phyloP scores from a whole-genome alignment of 2,329 filamentous ascomycete genomes.

The Fusarium nodosum region DNA sequence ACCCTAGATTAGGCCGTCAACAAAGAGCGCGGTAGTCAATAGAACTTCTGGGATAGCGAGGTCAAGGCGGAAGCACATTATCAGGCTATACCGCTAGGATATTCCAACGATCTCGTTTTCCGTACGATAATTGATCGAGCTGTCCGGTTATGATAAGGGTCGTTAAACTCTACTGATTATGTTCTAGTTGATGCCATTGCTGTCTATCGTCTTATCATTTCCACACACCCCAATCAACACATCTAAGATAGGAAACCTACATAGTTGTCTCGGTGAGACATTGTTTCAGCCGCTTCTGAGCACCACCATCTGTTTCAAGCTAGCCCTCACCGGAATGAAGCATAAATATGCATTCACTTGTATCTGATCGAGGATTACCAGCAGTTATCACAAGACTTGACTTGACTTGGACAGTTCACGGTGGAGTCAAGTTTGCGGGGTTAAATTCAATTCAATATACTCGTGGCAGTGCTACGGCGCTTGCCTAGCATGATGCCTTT shows the following conservation, averaged over 20 bases:
- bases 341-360: not conserved
- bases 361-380: not conserved
- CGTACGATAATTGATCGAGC: not conserved
- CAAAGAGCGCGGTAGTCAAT: not conserved
- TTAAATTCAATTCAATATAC: constrained; percentile 41
- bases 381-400: not conserved
- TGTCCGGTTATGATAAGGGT: not conserved
- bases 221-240: not conserved
- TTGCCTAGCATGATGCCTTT: constrained; percentile 47
- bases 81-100: no score
- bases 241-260: constrained; percentile 1
- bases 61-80: not conserved
- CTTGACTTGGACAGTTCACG: not conserved
- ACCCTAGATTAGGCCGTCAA: not conserved
- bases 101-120: not conserved
- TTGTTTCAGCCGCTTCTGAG: constrained; percentile 4
- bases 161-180: not conserved
- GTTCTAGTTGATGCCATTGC: constrained; percentile 15
- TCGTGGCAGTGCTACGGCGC: constrained; percentile 45
- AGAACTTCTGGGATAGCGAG: not conserved
- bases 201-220: constrained; percentile 5
- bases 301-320: not conserved
- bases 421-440: constrained; percentile 13
- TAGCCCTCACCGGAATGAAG: constrained; percentile 2
- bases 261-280: not conserved